These are phyloP conservation scores for Tuber brumale DNA, from an alignment of 495 filamentous ascomycete genomes.

Conservation along the genomic window DNA sequence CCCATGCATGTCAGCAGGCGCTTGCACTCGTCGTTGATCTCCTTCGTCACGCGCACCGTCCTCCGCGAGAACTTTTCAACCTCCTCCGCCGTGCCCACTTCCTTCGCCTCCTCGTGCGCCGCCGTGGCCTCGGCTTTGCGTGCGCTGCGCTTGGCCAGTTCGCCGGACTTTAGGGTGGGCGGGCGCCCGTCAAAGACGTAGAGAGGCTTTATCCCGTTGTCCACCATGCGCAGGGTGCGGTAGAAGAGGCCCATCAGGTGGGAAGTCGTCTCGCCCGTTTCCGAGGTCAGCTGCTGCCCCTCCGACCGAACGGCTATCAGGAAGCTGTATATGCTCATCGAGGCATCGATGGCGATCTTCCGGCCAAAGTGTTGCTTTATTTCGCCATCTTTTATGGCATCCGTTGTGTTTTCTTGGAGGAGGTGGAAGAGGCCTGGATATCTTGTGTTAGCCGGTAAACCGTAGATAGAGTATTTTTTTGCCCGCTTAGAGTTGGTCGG, in stretches of 20 bases:
- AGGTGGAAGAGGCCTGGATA: constrained; percentile 65
- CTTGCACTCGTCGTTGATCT: constrained; percentile 95
- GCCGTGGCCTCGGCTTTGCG: constrained; percentile 84
- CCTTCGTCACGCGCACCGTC: constrained; percentile 88
- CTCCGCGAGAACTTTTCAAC: constrained; percentile 95
- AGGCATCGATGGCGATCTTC: constrained; percentile 98
- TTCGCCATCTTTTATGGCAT: constrained; percentile 90
- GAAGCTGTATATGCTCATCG: constrained; percentile 99
- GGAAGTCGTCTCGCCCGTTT: constrained; percentile 90
- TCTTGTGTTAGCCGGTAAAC: constrained; percentile 19
- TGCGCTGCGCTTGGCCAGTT: constrained; percentile 86
- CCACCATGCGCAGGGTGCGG: constrained; percentile 93
- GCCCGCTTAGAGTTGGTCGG: not conserved
- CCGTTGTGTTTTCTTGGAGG: constrained; percentile 84
- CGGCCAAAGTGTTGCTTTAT: constrained; percentile 98
- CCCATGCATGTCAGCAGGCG: constrained; percentile 87
- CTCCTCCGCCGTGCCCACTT: constrained; percentile 93
- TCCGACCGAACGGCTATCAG: constrained; percentile 94
- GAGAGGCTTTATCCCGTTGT: constrained; percentile 96
- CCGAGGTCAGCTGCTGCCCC: constrained; percentile 89
- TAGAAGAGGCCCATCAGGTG: constrained; percentile 99
- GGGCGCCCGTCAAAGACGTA: constrained; percentile 97
- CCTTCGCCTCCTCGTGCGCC: constrained; percentile 87
- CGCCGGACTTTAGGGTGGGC: constrained; percentile 92
- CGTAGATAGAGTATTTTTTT: not conserved